A percentile compares a stretch with the other conserved stretches of the same genome.
Conservation (phyloP, 352 stramenopile species). For the Phytopythium ostracodes region DNA sequence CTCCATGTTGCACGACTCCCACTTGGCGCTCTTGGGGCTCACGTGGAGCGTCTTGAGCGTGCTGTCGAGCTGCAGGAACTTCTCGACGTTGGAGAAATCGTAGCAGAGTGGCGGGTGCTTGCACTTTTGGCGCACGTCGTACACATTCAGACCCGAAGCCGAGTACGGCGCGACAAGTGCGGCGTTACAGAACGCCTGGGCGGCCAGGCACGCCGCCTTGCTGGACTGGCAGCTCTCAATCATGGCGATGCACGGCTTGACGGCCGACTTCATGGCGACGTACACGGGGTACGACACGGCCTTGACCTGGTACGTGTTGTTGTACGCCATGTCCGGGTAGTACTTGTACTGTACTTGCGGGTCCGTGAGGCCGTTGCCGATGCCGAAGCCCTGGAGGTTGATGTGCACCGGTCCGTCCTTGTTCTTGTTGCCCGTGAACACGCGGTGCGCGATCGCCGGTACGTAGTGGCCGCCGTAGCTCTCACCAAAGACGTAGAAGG, state of each 20-base stretch:
- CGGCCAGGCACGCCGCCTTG: conserved; percentile 69
- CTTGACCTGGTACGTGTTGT: conserved; percentile 86
- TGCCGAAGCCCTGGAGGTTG: conserved; percentile 91
- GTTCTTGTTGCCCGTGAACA: conserved; percentile 73
- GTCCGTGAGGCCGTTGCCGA: conserved; percentile 96
- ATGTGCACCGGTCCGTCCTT: conserved; percentile 59
- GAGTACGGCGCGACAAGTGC: conserved; percentile 62
- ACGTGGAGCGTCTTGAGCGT: conserved; percentile 89
- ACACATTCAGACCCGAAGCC: conserved; percentile 59
- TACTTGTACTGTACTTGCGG: conserved; percentile 89
- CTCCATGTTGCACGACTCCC: conserved; percentile 94
- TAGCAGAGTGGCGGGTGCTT: conserved; percentile 92
- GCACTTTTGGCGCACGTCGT: conserved; percentile 93
- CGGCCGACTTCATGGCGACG: conserved; percentile 57
- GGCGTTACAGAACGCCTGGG: conserved; percentile 89
- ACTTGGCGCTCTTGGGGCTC: conserved; percentile 71
- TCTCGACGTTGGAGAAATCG: conserved; percentile 91
- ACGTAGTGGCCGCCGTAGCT: conserved; percentile 94
- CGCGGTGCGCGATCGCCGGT: conserved; percentile 69
- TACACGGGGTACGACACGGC: conserved; percentile 59
- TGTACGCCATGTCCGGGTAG: conserved; percentile 88
- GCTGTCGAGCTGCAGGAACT: conserved; percentile 78
- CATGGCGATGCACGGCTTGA: conserved; percentile 59
- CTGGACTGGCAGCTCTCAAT: conserved; percentile 87
- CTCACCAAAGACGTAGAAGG: conserved; percentile 94